A percentile compares a stretch with the other conserved stretches of the same genome.
Evolutionary conservation across 1,284 basidiomycete species (phyloP).

Genomic region (Malassezia yamatoensis): DNA sequence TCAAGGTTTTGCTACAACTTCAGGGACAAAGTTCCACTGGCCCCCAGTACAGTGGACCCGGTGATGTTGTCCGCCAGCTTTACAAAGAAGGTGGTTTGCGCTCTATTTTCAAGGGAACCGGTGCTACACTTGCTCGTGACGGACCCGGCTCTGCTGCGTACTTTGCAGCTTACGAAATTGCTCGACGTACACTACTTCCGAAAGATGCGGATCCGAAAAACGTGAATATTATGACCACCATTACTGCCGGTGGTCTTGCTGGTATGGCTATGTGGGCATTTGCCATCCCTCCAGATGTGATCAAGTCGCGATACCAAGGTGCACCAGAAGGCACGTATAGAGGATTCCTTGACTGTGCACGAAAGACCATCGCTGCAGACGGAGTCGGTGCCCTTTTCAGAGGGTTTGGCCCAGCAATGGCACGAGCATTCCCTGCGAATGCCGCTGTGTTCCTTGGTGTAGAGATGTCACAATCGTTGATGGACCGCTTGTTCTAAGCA

Average conservation of each 20-base stretch:
- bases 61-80: constrained; percentile 79
- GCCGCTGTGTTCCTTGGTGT: constrained; percentile 88
- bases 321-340: constrained; percentile 90
- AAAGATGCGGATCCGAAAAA: constrained; percentile 62
- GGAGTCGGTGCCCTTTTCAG: constrained; percentile 85
- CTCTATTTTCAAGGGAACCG: constrained; percentile 85
- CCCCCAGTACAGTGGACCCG: constrained; percentile 75
- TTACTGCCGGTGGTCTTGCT: constrained; percentile 84
- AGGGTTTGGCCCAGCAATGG: constrained; percentile 89
- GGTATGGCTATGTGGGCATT: constrained; percentile 73
- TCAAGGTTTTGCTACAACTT: constrained; percentile 86
- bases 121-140: constrained; percentile 83
- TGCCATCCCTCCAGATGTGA: constrained; percentile 39
- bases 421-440: constrained; percentile 63
- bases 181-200: constrained; percentile 75
- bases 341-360: constrained; percentile 82
- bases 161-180: constrained; percentile 91
- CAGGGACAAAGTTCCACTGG: constrained; percentile 67
- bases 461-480: constrained; percentile 56
- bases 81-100: constrained; percentile 88
- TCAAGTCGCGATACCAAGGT: constrained; percentile 95
- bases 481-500: constrained; percentile 57
- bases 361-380: constrained; percentile 83
- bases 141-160: constrained; percentile 95
- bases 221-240: constrained; percentile 75